phyloP scores from a whole-genome alignment of 345 rosid genomes.

The Draba incana region DNA sequence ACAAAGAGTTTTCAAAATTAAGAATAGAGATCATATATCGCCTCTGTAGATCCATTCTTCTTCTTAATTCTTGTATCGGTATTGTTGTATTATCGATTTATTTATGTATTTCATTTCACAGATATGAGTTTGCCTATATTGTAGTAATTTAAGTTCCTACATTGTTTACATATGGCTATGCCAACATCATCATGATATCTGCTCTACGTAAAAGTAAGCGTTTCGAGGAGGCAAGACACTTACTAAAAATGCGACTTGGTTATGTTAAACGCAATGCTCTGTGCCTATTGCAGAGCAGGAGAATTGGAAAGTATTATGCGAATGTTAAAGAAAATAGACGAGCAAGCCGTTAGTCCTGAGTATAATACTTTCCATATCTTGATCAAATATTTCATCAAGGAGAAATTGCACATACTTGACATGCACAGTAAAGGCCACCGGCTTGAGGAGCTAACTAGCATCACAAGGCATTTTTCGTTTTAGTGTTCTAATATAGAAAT shows the following conservation, averaged over 20 bases:
- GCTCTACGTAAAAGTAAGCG: slow-evolving; percentile 74
- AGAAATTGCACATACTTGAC: slow-evolving; percentile 69
- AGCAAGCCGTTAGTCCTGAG: slow-evolving; percentile 70
- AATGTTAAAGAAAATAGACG: slow-evolving; percentile 87
- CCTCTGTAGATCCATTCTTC: too few relatives aligned
- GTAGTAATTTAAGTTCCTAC: too few relatives aligned
- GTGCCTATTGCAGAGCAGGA: slow-evolving; percentile 89
- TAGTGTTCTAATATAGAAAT: not conserved
- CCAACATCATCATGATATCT: slow-evolving; percentile 90
- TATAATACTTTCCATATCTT: slow-evolving; percentile 76
- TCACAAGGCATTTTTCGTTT: slow-evolving; percentile 9
- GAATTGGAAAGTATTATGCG: slow-evolving; percentile 85
- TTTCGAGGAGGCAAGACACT: slow-evolving; percentile 81
- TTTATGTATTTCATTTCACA: too few relatives aligned
- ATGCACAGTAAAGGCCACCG: slow-evolving; percentile 86
- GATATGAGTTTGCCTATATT: too few relatives aligned
- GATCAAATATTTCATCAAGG: slow-evolving; percentile 80
- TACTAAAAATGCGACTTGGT: slow-evolving; percentile 79
- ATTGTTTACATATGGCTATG: slow-evolving; percentile 73
- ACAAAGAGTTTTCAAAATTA: too few relatives aligned
- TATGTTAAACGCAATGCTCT: slow-evolving; percentile 79
- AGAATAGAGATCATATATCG: too few relatives aligned
- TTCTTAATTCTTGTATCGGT: too few relatives aligned
- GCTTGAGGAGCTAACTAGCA: slow-evolving; percentile 69
- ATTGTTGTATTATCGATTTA: too few relatives aligned